These are phyloP conservation scores for Carex kokanica DNA, from an alignment of 176 grass and related monocot genomes.

Conservation along the genomic window DNA sequence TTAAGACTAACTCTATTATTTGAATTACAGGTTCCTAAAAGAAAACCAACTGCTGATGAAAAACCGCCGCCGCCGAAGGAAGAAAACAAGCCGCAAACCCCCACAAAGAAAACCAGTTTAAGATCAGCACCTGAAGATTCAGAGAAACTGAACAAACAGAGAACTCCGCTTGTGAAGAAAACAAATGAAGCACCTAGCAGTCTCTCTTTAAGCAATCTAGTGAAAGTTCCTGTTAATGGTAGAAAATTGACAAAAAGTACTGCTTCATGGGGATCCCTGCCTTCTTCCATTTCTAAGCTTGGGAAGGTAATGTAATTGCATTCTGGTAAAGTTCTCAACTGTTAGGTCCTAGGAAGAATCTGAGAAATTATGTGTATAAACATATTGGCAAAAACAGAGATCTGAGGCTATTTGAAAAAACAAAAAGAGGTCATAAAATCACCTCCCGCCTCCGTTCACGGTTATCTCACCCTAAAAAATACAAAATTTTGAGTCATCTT, in stretches of 20 bases:
- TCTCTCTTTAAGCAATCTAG: conserved; percentile 33
- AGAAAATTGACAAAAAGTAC: conserved; percentile 42
- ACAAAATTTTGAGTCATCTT: not conserved
- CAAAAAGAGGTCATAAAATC: not conserved
- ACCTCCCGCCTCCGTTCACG: not conserved
- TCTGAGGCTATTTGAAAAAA: not conserved
- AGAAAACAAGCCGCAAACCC: conserved; percentile 42
- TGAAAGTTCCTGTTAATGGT: conserved; percentile 25
- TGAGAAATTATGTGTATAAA: not conserved
- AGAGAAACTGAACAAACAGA: conserved; percentile 24
- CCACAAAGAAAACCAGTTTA: conserved; percentile 23
- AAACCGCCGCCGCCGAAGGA: conserved; percentile 36
- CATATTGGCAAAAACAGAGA: not conserved
- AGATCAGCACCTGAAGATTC: conserved; percentile 23
- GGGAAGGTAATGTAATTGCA: conserved; percentile 37
- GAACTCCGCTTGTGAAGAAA: conserved; percentile 26
- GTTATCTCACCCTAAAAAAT: not conserved
- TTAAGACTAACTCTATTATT: not conserved
- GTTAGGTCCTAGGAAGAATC: not conserved
- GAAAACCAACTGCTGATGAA: conserved; percentile 32
- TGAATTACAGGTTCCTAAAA: conserved; percentile 56
- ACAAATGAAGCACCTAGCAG: conserved; percentile 18
- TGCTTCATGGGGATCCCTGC: conserved; percentile 60
- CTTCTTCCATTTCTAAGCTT: conserved; percentile 40
- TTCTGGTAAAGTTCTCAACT: not conserved